These are phyloP conservation scores for Lasiodiplodia citricola DNA, from an alignment of 2,329 filamentous ascomycete species.

Conservation along the genomic window DNA sequence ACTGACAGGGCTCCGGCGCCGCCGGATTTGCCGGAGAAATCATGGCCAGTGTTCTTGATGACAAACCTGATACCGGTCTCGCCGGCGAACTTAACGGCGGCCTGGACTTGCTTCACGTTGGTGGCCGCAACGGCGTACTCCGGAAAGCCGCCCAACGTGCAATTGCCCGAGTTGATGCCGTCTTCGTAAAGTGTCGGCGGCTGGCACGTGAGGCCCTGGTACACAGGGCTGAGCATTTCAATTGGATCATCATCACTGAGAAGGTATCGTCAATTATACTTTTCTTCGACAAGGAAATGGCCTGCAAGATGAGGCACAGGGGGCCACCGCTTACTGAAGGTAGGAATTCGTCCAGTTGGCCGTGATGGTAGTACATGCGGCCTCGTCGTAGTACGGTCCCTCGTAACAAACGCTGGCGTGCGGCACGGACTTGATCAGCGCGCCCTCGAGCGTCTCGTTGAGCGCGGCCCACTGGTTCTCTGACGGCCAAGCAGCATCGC, in stretches of 20 bases:
- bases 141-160: constrained; percentile 36
- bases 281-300: neutral
- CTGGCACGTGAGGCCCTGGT: constrained; percentile 45
- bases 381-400: constrained; percentile 40
- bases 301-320: too few relatives aligned
- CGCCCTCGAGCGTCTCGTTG: constrained; percentile 52
- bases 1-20: constrained; percentile 41
- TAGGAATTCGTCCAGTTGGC: constrained; percentile 41
- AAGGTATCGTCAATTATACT: neutral
- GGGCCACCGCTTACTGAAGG: neutral
- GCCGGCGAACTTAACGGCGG: constrained; percentile 37
- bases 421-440: constrained; percentile 51
- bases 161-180: constrained; percentile 35
- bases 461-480: constrained; percentile 52
- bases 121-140: constrained; percentile 41
- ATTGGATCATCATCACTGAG: constrained; percentile 35
- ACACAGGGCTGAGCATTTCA: constrained; percentile 45
- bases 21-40: constrained; percentile 44
- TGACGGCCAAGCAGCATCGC: constrained; percentile 55
- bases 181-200: constrained; percentile 40
- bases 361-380: constrained; percentile 30
- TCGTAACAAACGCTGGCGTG: constrained; percentile 55
- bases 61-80: constrained; percentile 40
- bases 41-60: constrained; percentile 46
- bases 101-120: constrained; percentile 34